A percentile compares a stretch with the other conserved stretches of the same genome.
Conservation (phyloP, 208 protist genomes). For the Leishmania martiniquensis region DNA sequence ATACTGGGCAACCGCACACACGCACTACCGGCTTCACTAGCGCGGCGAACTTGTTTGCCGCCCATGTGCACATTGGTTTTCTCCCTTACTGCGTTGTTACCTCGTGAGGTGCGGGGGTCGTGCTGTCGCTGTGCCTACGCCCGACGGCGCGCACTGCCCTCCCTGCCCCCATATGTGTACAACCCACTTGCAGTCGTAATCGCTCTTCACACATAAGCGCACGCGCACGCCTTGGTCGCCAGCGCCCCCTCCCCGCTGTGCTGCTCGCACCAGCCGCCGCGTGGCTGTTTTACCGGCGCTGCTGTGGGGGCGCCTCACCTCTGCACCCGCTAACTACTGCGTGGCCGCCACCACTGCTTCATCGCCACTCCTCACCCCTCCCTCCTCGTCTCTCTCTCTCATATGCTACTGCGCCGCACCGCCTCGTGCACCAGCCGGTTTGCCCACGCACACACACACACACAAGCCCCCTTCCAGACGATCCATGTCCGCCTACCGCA, state of each 20-base stretch:
- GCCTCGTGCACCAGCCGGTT: neutral
- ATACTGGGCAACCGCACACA: neutral
- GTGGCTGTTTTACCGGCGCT: no score
- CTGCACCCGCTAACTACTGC: neutral
- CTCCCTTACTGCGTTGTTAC: neutral
- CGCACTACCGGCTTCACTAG: neutral
- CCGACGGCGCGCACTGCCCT: neutral
- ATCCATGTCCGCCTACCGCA: constrained; percentile 13
- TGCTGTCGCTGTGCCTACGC: neutral
- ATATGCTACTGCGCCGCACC: no score
- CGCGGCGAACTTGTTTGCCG: neutral
- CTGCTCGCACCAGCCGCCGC: neutral
- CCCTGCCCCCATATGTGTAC: neutral
- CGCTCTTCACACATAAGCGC: neutral
- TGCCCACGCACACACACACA: neutral
- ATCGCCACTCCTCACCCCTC: neutral
- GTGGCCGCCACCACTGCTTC: neutral
- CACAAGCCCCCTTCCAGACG: neutral
- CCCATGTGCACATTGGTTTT: neutral
- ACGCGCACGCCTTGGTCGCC: neutral
- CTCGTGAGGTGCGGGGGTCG: neutral
- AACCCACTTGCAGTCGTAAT: neutral
- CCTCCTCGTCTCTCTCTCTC: neutral
- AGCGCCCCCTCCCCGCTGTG: neutral
- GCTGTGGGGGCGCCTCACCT: no score